Conservation (phyloP, 495 filamentous ascomycete species). For the Penicillium malachiteum region DNA sequence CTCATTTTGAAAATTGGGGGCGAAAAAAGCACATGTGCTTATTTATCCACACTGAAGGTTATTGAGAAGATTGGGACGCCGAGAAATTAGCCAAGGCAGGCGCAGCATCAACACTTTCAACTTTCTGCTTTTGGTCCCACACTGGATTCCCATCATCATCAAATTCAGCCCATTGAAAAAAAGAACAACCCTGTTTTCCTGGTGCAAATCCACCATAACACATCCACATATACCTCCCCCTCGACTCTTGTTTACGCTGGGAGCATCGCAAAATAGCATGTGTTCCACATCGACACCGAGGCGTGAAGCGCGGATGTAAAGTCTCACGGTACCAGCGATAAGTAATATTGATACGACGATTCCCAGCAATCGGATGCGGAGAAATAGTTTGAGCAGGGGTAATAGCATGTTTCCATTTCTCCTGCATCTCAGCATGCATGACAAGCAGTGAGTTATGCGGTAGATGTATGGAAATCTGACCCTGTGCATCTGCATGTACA, state of each 20-base stretch:
- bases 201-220: constrained; percentile 77
- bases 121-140: constrained; percentile 43
- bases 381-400: constrained; percentile 69
- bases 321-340: constrained; percentile 81
- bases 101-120: constrained; percentile 10
- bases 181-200: constrained; percentile 72
- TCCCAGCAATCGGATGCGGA: constrained; percentile 78
- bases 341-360: constrained; percentile 84
- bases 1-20: background rate
- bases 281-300: constrained; percentile 63
- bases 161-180: constrained; percentile 89
- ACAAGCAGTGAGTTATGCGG: constrained; percentile 90
- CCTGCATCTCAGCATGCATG: constrained; percentile 86
- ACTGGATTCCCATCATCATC: constrained; percentile 80
- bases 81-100: constrained; percentile 35
- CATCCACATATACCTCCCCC: constrained; percentile 91
- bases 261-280: constrained; percentile 76
- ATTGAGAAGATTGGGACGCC: constrained; percentile 18
- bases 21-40: no score
- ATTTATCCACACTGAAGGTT: background rate
- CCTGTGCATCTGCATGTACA: constrained; percentile 58
- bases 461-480: constrained; percentile 86
- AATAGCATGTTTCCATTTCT: constrained; percentile 64
- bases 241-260: constrained; percentile 69
- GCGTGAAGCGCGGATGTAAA: constrained; percentile 65